Percentiles rank a stretch among this genome's conserved stretches.
Evolutionary conservation across 768 basidiomycete species (phyloP).

Genomic region (Mycena indigotica): DNA sequence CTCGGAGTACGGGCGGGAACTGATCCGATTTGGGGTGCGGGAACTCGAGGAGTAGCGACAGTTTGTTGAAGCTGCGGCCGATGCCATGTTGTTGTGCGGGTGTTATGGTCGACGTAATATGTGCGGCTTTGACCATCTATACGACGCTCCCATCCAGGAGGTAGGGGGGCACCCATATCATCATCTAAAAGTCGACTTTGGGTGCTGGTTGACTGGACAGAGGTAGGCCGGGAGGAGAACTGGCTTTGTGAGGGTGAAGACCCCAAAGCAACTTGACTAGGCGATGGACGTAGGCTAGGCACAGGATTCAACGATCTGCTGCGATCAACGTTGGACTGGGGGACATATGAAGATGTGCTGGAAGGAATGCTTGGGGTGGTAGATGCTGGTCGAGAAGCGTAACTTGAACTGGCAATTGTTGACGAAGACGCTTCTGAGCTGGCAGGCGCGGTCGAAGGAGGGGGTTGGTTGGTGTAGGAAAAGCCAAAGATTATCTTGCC

Average conservation of each 20-base stretch:
- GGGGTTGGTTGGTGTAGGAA: slow-evolving; percentile 41
- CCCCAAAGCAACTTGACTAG: slow-evolving; percentile 29
- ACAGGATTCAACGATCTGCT: slow-evolving; percentile 17
- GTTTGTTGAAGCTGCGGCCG: slow-evolving; percentile 41
- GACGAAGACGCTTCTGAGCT: slow-evolving; percentile 22
- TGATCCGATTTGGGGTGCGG: slow-evolving; percentile 19
- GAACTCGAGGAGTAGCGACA: slow-evolving; percentile 26
- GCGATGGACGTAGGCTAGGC: slow-evolving; percentile 28
- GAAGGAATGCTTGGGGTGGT: slow-evolving; percentile 11
- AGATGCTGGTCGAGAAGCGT: slow-evolving; percentile 8
- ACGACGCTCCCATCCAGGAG: slow-evolving; percentile 83
- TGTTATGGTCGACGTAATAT: slow-evolving; percentile 89
- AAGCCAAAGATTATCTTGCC: slow-evolving; percentile 78
- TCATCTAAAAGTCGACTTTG: slow-evolving; percentile 45
- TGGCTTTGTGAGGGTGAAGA: slow-evolving; percentile 30
- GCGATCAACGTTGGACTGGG: slow-evolving; percentile 16
- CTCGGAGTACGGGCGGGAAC: slow-evolving; percentile 27
- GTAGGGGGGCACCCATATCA: slow-evolving; percentile 65
- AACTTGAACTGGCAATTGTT: slow-evolving; percentile 1
- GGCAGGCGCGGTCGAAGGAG: slow-evolving; percentile 25
- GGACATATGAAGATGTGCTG: not conserved
- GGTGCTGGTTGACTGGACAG: slow-evolving; percentile 17
- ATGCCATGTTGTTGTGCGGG: slow-evolving; percentile 81
- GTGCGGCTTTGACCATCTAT: slow-evolving; percentile 68
- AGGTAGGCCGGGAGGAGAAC: slow-evolving; percentile 16